These are phyloP conservation scores for Zopfochytrium polystomum DNA, from an alignment of 371 early-diverging fungal species.

Conservation along the genomic window DNA sequence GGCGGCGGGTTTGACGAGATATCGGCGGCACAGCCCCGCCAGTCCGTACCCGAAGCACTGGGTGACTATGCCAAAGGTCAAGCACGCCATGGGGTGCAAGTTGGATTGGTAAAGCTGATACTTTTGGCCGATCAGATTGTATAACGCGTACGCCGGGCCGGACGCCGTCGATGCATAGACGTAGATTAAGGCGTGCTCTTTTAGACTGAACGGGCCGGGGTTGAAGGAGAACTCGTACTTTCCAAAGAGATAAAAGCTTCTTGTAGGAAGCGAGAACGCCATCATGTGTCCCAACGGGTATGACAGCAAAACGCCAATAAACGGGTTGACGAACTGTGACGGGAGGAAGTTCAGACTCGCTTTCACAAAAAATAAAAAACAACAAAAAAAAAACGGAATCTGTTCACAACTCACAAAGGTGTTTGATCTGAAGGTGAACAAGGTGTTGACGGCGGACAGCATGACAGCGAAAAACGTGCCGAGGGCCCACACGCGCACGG, in stretches of 20 bases:
- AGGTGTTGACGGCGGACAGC: conserved; percentile 22
- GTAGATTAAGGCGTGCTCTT: conserved; percentile 52
- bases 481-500: conserved; percentile 25
- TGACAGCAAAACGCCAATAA: conserved; percentile 31
- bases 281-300: conserved; percentile 43
- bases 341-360: not conserved
- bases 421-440: conserved; percentile 29
- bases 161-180: conserved; percentile 1
- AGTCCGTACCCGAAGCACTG: too few species aligned
- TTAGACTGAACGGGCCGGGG: conserved; percentile 54
- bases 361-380: not conserved
- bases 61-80: too few species aligned
- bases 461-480: conserved; percentile 23
- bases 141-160: conserved; percentile 13
- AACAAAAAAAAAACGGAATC: not conserved
- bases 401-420: conserved; percentile 20
- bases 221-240: conserved; percentile 28
- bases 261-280: conserved; percentile 28
- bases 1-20: conserved; percentile 69
- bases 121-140: too few species aligned
- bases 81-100: conserved; percentile 5
- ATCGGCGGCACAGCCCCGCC: too few species aligned
- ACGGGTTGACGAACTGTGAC: conserved; percentile 7
- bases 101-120: conserved; percentile 2
- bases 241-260: not conserved